Percentiles rank a stretch among this genome's conserved stretches.
These are phyloP conservation scores for Neckera pumila DNA, from an alignment of 225 moss, liverwort and hornwort genomes.

Conservation along the genomic window DNA sequence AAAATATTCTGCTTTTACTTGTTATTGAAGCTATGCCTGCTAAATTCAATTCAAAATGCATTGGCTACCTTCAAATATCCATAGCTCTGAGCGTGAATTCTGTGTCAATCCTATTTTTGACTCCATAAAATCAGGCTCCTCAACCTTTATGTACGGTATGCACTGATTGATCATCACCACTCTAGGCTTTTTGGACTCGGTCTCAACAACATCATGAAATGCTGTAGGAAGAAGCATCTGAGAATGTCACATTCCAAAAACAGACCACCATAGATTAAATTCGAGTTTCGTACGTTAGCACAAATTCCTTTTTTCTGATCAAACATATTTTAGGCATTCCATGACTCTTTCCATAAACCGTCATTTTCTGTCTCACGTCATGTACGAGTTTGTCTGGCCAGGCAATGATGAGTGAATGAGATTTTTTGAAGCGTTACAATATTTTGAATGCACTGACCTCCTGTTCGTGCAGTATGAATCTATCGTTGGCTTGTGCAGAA, in stretches of 20 bases:
- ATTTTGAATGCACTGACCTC: neutral
- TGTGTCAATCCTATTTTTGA: neutral
- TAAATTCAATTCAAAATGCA: neutral
- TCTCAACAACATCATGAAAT: neutral
- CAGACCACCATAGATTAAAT: neutral
- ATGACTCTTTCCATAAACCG: neutral
- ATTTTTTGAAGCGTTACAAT: neutral
- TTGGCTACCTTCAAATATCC: neutral
- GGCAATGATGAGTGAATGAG: neutral
- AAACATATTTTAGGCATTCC: neutral
- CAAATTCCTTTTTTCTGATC: neutral
- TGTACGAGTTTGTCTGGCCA: neutral
- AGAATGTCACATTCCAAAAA: neutral
- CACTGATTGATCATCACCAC: neutral
- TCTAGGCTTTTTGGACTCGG: neutral
- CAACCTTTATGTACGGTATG: neutral
- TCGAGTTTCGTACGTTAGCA: neutral
- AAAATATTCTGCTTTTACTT: neutral
- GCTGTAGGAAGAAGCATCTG: neutral
- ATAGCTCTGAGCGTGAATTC: neutral
- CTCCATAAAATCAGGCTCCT: neutral
- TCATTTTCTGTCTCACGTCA: neutral
- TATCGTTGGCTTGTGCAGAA: neutral
- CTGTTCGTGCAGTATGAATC: neutral
- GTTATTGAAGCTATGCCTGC: neutral